These are phyloP conservation scores for Phialocephala subalpina DNA, from an alignment of 2,329 filamentous ascomycete genomes.

Conservation along the genomic window DNA sequence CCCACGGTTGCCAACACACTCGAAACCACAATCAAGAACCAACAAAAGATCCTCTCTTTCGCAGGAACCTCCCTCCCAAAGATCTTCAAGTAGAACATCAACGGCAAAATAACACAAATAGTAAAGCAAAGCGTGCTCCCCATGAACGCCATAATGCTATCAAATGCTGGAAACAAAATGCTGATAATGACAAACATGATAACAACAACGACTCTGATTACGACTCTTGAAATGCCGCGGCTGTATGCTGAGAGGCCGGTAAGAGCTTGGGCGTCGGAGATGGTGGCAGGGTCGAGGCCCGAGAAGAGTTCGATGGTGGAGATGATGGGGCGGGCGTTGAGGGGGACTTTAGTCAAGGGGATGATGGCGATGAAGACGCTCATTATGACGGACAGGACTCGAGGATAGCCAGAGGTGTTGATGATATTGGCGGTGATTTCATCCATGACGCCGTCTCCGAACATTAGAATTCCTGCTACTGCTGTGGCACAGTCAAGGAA, in stretches of 20 bases:
- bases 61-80: constrained; percentile 76
- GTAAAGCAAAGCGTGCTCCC: constrained; percentile 91
- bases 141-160: constrained; percentile 78
- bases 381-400: constrained; percentile 77
- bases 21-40: constrained; percentile 74
- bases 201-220: constrained; percentile 71
- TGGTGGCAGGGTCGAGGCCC: constrained; percentile 60
- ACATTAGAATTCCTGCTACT: constrained; percentile 90
- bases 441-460: constrained; percentile 86
- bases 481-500: constrained; percentile 83
- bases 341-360: constrained; percentile 91
- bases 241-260: constrained; percentile 64
- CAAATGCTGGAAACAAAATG: constrained; percentile 72
- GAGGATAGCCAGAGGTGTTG: constrained; percentile 75
- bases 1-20: constrained; percentile 75
- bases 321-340: constrained; percentile 88
- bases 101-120: constrained; percentile 90
- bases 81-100: constrained; percentile 89
- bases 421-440: constrained; percentile 94
- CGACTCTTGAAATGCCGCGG: constrained; percentile 64
- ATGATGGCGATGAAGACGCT: constrained; percentile 91
- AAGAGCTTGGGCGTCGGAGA: constrained; percentile 56
- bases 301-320: constrained; percentile 83
- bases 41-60: constrained; percentile 72
- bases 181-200: constrained; percentile 80